Evolutionary conservation across 2,329 filamentous ascomycete genomes (phyloP).

Genomic region (Botrytis porri): DNA sequence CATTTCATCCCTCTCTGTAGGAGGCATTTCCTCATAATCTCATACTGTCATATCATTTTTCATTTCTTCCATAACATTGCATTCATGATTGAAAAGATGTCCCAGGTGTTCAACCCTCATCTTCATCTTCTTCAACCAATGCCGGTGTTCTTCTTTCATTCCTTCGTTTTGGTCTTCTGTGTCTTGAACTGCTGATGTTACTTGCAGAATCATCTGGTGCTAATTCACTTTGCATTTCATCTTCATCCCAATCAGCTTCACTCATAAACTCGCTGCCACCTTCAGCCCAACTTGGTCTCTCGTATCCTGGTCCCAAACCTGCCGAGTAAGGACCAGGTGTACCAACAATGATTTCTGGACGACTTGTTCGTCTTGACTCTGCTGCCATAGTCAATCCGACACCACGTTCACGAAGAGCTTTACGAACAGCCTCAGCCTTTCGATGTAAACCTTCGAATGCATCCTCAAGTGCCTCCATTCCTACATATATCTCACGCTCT

Average conservation of each 20-base stretch:
- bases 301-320: constrained; percentile 37
- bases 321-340: constrained; percentile 41
- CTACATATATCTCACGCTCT: constrained; percentile 86
- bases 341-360: constrained; percentile 40
- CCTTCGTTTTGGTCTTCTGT: constrained; percentile 64
- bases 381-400: constrained; percentile 59
- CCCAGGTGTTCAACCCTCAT: constrained; percentile 40
- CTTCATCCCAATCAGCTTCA: constrained; percentile 39
- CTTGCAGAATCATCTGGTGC: constrained; percentile 78
- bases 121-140: constrained; percentile 68
- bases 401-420: constrained; percentile 74
- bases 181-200: constrained; percentile 71
- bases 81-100: neutral
- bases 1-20: constrained; percentile 6
- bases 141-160: constrained; percentile 69
- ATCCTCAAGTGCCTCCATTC: constrained; percentile 93
- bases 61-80: neutral
- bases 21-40: neutral
- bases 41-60: constrained; percentile 10
- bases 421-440: constrained; percentile 77
- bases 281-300: constrained; percentile 34
- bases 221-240: constrained; percentile 57
- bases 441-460: constrained; percentile 89
- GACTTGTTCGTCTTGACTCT: constrained; percentile 32
- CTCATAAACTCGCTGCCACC: constrained; percentile 48